A percentile compares a stretch with the other conserved stretches of the same genome.
Conservation (phyloP, 2,329 filamentous ascomycete genomes). For the Penicillium sp. region DNA sequence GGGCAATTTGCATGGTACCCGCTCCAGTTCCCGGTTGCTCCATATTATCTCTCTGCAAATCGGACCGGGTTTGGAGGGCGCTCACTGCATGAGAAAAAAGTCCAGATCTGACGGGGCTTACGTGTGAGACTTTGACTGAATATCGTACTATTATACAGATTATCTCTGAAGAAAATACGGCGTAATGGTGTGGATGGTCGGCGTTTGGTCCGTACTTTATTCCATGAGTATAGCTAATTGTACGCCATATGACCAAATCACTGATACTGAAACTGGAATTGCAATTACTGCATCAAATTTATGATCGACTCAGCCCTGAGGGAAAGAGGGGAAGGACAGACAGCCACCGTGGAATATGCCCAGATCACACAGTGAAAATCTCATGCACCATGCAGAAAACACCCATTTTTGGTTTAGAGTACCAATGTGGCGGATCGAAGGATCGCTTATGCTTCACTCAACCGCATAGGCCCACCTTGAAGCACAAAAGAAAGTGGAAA, state of each 20-base stretch:
- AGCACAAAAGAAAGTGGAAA: background rate
- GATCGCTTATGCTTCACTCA: background rate
- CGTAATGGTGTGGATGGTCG: background rate
- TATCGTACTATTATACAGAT: background rate
- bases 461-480: constrained; percentile 4
- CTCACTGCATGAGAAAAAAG: background rate
- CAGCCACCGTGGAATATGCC: background rate
- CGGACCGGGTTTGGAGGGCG: background rate
- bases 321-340: background rate
- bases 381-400: constrained; percentile 3
- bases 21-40: background rate
- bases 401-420: background rate
- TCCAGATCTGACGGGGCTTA: background rate
- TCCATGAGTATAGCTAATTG: no score
- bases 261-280: background rate
- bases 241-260: background rate
- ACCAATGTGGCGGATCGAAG: constrained; percentile 11
- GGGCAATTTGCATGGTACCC: background rate
- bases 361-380: background rate
- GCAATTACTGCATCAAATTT: background rate
- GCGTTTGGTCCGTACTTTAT: no score
- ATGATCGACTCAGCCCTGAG: background rate
- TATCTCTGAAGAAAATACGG: background rate
- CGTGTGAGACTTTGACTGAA: background rate
- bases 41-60: background rate